These are phyloP conservation scores for Jaapia argillacea DNA, from an alignment of 768 basidiomycete genomes.

Conservation along the genomic window DNA sequence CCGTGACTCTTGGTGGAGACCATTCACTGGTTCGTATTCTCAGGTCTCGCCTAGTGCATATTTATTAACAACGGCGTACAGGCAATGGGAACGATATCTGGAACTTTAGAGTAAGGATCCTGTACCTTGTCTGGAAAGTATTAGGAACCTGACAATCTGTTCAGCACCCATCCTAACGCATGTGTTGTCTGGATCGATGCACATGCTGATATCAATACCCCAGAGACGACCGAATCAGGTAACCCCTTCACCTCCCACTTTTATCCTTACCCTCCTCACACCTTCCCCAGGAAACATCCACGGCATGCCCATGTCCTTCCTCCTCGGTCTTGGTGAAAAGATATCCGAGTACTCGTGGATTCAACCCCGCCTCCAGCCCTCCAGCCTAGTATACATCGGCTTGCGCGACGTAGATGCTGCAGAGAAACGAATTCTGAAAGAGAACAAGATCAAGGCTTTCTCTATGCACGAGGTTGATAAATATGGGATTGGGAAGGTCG, in stretches of 20 bases:
- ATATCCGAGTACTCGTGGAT: constrained; percentile 44
- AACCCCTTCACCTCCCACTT: neutral
- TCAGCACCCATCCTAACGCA: constrained; percentile 63
- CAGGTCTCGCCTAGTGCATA: constrained; percentile 2
- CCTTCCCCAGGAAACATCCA: constrained; percentile 74
- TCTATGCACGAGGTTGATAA: constrained; percentile 58
- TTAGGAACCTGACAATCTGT: constrained; percentile 5
- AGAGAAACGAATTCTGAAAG: constrained; percentile 81
- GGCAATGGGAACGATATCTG: constrained; percentile 93
- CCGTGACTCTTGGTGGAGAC: constrained; percentile 91
- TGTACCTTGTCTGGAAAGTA: neutral
- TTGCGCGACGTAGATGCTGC: constrained; percentile 86
- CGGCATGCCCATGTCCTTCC: constrained; percentile 96
- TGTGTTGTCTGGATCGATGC: constrained; percentile 97
- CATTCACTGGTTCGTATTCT: constrained; percentile 69
- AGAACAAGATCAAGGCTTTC: constrained; percentile 69
- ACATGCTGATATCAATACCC: constrained; percentile 94
- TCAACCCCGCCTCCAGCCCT: constrained; percentile 55
- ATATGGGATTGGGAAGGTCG: constrained; percentile 88
- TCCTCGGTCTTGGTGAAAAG: constrained; percentile 40
- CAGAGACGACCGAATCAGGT: constrained; percentile 71
- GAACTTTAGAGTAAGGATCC: constrained; percentile 61
- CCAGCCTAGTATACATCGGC: constrained; percentile 91
- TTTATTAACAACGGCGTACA: constrained; percentile 17
- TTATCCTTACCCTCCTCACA: neutral